Evolutionary conservation across 495 filamentous ascomycete genomes (phyloP).

Genomic region (Penicillium macrosclerotiorum): DNA sequence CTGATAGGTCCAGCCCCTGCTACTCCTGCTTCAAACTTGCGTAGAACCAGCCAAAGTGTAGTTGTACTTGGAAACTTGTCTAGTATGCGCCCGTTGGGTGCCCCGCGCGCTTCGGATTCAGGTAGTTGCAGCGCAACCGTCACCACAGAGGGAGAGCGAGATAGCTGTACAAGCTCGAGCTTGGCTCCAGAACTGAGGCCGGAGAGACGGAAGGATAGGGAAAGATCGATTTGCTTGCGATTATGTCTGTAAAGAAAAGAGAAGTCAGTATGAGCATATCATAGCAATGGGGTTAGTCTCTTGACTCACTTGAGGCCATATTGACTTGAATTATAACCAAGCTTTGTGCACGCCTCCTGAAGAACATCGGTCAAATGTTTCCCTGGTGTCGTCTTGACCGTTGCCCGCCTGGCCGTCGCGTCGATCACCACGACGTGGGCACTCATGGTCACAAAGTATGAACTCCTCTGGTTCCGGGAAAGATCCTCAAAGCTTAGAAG

Average conservation of each 20-base stretch:
- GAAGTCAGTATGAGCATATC: conserved; percentile 3
- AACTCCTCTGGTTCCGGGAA: not conserved
- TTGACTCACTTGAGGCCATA: conserved; percentile 74
- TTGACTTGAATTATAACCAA: conserved; percentile 66
- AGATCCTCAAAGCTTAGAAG: too few relatives aligned
- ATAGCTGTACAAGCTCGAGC: conserved; percentile 83
- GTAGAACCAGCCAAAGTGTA: conserved; percentile 80
- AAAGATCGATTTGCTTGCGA: conserved; percentile 80
- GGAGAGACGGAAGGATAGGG: conserved; percentile 78
- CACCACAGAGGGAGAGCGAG: conserved; percentile 77
- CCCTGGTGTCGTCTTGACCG: conserved; percentile 78
- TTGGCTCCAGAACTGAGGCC: conserved; percentile 85
- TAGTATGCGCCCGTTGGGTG: conserved; percentile 60
- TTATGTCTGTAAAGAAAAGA: conserved; percentile 57
- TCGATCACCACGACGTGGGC: conserved; percentile 88
- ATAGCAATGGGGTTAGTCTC: not conserved
- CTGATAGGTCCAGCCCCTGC: conserved; percentile 51
- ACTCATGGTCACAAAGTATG: conserved; percentile 55
- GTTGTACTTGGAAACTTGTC: conserved; percentile 84
- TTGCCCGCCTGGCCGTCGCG: conserved; percentile 65
- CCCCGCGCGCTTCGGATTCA: conserved; percentile 56
- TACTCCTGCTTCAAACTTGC: conserved; percentile 76
- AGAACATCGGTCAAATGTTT: conserved; percentile 80
- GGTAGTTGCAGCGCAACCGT: conserved; percentile 82
- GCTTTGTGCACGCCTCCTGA: conserved; percentile 79